These are phyloP conservation scores for Jimgerdemannia lactiflua DNA, from an alignment of 192 early-diverging fungal species.

Conservation along the genomic window DNA sequence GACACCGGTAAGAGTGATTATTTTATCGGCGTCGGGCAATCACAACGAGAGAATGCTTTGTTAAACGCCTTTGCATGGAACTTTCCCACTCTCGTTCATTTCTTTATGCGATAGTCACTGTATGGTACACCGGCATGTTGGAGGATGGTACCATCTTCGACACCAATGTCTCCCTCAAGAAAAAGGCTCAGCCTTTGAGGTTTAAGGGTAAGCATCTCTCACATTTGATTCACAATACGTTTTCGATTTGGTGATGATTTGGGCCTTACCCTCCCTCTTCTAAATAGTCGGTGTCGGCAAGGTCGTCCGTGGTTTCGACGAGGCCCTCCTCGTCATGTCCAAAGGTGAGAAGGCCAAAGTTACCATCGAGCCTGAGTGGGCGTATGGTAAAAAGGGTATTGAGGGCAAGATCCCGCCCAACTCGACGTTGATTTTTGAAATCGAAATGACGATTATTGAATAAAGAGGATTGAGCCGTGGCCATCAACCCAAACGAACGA, in stretches of 20 bases:
- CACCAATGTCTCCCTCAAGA: constrained; percentile 58
- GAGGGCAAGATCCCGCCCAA: constrained; percentile 59
- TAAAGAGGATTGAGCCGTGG: constrained; percentile 7
- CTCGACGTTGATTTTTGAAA: constrained; percentile 62
- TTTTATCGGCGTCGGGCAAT: constrained; percentile 15
- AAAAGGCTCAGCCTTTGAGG: constrained; percentile 62
- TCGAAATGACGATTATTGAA: constrained; percentile 52
- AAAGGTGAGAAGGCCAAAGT: constrained; percentile 65
- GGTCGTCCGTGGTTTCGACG: constrained; percentile 76
- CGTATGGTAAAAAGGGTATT: constrained; percentile 63
- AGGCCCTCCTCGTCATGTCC: constrained; percentile 62
- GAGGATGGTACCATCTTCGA: constrained; percentile 72
- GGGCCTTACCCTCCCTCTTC: neutral
- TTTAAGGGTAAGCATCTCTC: constrained; percentile 51
- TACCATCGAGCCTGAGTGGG: constrained; percentile 56
- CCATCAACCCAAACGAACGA: neutral
- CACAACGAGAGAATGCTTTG: neutral
- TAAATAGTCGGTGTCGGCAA: constrained; percentile 40
- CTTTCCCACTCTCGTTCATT: neutral
- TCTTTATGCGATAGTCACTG: constrained; percentile 20
- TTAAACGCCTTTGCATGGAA: neutral
- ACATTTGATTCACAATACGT: neutral
- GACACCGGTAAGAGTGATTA: constrained; percentile 50
- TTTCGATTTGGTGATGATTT: neutral
- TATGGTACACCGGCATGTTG: constrained; percentile 67